Base-by-base conservation (phyloP, 768 basidiomycete species). In the Lyophyllum shimeji region DNA sequence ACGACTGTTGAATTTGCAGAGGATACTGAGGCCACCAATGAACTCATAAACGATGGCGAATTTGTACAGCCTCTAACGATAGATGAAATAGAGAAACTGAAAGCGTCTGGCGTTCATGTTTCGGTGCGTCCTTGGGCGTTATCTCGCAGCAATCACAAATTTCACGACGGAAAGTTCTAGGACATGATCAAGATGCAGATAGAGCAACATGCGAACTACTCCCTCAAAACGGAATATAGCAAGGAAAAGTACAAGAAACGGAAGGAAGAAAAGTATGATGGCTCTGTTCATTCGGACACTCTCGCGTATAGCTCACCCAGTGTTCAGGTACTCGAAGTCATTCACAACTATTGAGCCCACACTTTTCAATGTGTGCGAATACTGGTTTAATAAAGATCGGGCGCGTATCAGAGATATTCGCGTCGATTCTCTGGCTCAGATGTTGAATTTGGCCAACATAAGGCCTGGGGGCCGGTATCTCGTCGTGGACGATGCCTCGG, bases 191-290 rank as follows among this genome's bases (percentile, higher is more conserved):
- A 90, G 66, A 87, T 80, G 69, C 96, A 98, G 71, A 96, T 98
- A 46, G 93, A 93, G 63, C 84, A 87, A 64, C 96, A 98, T 65
- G 87, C 90, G 27, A 90, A 92, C 63, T 99, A 90, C 69, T 85
- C 86, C 11, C 76, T 98, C 47, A 98, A 98, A 73, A 98, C 95
- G 1, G 97, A 96, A 71, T 98, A 95, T 71, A 95, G 92, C 72
- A 98, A 99, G 72, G 95, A 98, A 66, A 99, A 99, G 69, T 99
- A 98, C 73, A 89, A 84, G 69, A 96, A 95, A 70, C 81, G 93
- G 37, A 99, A 99, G 71, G 93, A 95, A 74, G 94, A 92, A 54
- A 99, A 98, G 95, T 96, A 66, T 61, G 86, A 69, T 15, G 3
- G 17, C 3, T 29, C 37, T n/a, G n/a, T n/a, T n/a, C n/a, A n/a